Evolutionary conservation across 768 basidiomycete species (phyloP).

Genomic region (Phanerochaete carnosa): DNA sequence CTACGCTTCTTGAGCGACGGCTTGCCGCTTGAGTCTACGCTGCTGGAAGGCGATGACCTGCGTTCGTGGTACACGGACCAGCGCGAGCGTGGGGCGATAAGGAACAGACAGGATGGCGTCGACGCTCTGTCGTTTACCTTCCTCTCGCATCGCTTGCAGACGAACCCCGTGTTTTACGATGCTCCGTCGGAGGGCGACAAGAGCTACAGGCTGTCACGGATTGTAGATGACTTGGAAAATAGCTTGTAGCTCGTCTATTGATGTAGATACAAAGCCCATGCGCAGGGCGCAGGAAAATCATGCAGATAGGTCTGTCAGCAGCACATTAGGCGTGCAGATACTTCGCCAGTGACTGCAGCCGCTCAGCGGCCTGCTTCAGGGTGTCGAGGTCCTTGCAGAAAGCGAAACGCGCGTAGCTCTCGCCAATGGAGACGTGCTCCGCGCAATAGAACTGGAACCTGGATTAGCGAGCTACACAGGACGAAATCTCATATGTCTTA

Average conservation of each 20-base stretch:
- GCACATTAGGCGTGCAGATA: constrained; percentile 37
- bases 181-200: constrained; percentile 35
- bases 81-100: constrained; percentile 35
- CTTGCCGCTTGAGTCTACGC: constrained; percentile 80
- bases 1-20: constrained; percentile 85
- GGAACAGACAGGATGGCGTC: constrained; percentile 62
- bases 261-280: not conserved
- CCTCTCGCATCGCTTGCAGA: constrained; percentile 62
- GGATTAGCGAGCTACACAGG: constrained; percentile 3
- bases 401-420: constrained; percentile 83
- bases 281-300: not conserved
- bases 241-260: constrained; percentile 4
- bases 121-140: constrained; percentile 82
- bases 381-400: constrained; percentile 96
- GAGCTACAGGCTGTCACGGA: constrained; percentile 61
- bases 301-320: not conserved
- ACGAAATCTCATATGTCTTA: constrained; percentile 30
- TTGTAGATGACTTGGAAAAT: constrained; percentile 55
- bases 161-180: constrained; percentile 87
- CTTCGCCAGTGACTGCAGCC: constrained; percentile 71
- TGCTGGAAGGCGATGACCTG: constrained; percentile 52
- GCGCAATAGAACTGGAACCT: constrained; percentile 80
- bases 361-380: constrained; percentile 73
- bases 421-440: constrained; percentile 83
- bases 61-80: constrained; percentile 44